phyloP scores from a whole-genome alignment of 2,329 filamentous ascomycete genomes.

The Beauveria brongniartii region DNA sequence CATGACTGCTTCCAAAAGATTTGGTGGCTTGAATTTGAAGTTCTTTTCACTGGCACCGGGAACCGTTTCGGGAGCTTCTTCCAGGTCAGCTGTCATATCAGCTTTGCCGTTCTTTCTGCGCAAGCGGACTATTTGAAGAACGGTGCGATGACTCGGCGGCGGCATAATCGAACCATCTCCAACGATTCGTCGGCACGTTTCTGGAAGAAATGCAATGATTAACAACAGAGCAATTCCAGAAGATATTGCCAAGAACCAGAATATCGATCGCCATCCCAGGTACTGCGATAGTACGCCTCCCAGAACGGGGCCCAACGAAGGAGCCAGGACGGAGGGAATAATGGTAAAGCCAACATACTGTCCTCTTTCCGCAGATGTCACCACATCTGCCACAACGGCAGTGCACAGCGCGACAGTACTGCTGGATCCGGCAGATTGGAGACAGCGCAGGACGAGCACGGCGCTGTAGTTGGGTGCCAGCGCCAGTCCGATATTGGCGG shows the following conservation, averaged over 20 bases:
- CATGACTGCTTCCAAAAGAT: constrained; percentile 31
- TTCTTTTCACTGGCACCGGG: not conserved
- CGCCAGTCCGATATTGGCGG: constrained; percentile 45
- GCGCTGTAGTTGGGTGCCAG: constrained; percentile 40
- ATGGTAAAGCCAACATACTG: constrained; percentile 48
- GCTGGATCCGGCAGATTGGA: constrained; percentile 51
- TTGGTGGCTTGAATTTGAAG: constrained; percentile 31
- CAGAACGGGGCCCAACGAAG: constrained; percentile 45
- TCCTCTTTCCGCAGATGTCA: constrained; percentile 54
- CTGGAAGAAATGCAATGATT: constrained; percentile 43
- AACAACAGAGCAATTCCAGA: constrained; percentile 31
- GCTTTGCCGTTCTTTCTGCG: constrained; percentile 13
- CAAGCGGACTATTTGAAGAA: constrained; percentile 22
- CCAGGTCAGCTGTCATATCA: not conserved
- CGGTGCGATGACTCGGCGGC: constrained; percentile 27
- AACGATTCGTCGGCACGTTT: constrained; percentile 41
- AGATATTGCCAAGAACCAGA: constrained; percentile 52
- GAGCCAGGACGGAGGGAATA: constrained; percentile 39
- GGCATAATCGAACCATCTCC: constrained; percentile 43
- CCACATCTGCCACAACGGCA: constrained; percentile 56
- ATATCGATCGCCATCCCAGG: constrained; percentile 52
- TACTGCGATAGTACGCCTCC: constrained; percentile 50
- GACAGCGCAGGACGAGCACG: constrained; percentile 44
- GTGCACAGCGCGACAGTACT: constrained; percentile 49
- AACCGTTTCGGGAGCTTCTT: too few species aligned